Conservation (phyloP, 129 eudicot species). For the Scalesia atractyloides region DNA sequence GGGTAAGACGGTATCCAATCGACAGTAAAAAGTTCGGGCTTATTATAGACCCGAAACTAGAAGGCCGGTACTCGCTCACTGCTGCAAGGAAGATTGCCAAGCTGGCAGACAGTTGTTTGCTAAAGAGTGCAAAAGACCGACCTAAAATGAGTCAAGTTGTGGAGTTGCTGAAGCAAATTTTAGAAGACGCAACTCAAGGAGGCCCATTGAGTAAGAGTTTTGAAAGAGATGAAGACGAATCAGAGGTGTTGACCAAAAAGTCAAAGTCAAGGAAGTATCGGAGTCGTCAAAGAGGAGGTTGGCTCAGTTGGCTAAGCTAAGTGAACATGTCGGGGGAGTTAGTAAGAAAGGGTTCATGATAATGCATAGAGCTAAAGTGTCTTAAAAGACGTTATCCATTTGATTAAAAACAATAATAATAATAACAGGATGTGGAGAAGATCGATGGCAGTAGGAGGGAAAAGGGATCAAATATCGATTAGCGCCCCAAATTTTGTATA, state of each 20-base stretch:
- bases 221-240: conserved; percentile 40
- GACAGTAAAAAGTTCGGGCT: conserved; percentile 61
- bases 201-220: conserved; percentile 45
- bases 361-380: conserved; percentile 82
- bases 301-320: conserved; percentile 70
- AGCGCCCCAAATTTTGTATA: not conserved
- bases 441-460: not conserved
- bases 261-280: conserved; percentile 38
- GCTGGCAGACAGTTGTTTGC: conserved; percentile 74
- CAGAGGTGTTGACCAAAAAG: conserved; percentile 36
- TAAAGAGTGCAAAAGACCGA: conserved; percentile 61
- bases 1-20: conserved; percentile 70
- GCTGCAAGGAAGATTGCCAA: conserved; percentile 73
- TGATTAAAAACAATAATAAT: not conserved
- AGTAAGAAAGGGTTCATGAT: conserved; percentile 75
- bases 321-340: conserved; percentile 73
- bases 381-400: conserved; percentile 31
- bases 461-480: conserved; percentile 15
- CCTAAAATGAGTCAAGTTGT: conserved; percentile 93
- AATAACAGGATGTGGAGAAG: conserved; percentile 6
- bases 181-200: conserved; percentile 45
- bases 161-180: conserved; percentile 60
- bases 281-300: conserved; percentile 74
- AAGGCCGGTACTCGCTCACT: conserved; percentile 57
- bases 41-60: conserved; percentile 75